Evolutionary conservation across 1,284 basidiomycete genomes (phyloP).

Genomic region (Ceratobasidium sp.): DNA sequence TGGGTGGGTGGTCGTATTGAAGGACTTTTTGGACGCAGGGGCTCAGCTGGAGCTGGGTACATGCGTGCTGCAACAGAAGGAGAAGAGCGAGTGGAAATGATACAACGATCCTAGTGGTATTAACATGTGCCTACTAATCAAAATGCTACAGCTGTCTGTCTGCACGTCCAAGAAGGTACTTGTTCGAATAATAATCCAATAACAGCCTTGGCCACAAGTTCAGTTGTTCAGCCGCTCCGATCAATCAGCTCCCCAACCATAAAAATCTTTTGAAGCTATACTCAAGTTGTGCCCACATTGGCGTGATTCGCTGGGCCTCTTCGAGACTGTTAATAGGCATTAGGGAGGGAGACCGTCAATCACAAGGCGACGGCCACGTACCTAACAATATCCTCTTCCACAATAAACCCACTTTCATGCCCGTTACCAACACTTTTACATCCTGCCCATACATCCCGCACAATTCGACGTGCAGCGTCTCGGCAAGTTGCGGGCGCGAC

Average conservation of each 20-base stretch:
- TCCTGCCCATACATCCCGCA: constrained; percentile 69
- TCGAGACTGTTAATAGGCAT: constrained; percentile 60
- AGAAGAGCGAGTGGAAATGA: constrained; percentile 72
- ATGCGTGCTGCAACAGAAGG: constrained; percentile 74
- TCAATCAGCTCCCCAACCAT: constrained; percentile 74
- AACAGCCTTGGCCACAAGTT: background rate
- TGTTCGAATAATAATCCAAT: no score
- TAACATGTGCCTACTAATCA: constrained; percentile 2
- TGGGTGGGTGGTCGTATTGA: constrained; percentile 32
- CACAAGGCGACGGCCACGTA: constrained; percentile 52
- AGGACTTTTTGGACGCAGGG: constrained; percentile 43
- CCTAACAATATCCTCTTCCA: constrained; percentile 80
- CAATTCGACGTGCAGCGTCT: constrained; percentile 77
- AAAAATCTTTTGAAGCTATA: constrained; percentile 86
- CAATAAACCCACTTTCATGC: constrained; percentile 60
- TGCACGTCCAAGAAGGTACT: background rate
- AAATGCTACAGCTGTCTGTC: background rate
- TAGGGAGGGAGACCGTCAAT: constrained; percentile 42
- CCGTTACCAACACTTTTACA: constrained; percentile 67
- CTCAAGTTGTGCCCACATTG: constrained; percentile 86
- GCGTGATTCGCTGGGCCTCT: constrained; percentile 82
- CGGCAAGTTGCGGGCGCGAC: constrained; percentile 62
- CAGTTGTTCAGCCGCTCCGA: background rate
- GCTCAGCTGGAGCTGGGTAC: constrained; percentile 67
- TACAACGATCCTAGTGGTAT: constrained; percentile 48